Conservation (phyloP, 2,329 filamentous ascomycete genomes). For the Alternaria rosae region DNA sequence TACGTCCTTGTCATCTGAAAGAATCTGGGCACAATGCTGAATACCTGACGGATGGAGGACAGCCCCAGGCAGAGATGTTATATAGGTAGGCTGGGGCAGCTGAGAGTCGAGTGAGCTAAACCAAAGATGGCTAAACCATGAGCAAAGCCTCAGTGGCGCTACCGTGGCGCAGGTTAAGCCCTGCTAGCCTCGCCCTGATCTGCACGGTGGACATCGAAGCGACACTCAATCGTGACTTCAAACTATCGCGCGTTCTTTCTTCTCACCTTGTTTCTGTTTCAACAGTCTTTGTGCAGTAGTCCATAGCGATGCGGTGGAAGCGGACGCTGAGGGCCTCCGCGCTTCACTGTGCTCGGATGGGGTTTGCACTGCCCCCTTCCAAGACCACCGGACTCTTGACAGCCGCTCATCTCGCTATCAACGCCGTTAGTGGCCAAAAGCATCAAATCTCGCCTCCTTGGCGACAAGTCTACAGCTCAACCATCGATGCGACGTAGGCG, state of each 20-base stretch:
- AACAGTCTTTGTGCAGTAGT: neutral
- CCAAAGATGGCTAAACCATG: neutral
- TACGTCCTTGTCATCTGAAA: neutral
- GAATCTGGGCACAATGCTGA: neutral
- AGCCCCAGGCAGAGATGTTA: neutral
- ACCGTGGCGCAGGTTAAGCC: constrained; percentile 1
- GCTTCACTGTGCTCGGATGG: constrained; percentile 6
- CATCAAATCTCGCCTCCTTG: constrained; percentile 7
- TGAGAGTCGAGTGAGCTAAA: neutral
- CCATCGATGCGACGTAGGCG: neutral
- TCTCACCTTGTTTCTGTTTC: neutral
- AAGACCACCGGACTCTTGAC: constrained; percentile 15
- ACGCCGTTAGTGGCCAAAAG: constrained; percentile 9
- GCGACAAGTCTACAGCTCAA: neutral
- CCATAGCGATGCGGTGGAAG: neutral
- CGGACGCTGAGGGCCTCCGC: constrained; percentile 4
- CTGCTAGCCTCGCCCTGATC: constrained; percentile 2
- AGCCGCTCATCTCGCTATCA: constrained; percentile 13
- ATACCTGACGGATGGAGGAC: neutral
- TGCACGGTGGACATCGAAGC: neutral
- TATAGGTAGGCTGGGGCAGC: neutral
- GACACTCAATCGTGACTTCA: constrained; percentile 1
- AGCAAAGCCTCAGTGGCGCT: constrained; percentile 1
- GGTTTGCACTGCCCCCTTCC: constrained; percentile 22
- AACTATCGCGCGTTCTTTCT: neutral